Evolutionary conservation across 2,329 filamentous ascomycete genomes (phyloP).

Genomic region (Grosmannia serpens): DNA sequence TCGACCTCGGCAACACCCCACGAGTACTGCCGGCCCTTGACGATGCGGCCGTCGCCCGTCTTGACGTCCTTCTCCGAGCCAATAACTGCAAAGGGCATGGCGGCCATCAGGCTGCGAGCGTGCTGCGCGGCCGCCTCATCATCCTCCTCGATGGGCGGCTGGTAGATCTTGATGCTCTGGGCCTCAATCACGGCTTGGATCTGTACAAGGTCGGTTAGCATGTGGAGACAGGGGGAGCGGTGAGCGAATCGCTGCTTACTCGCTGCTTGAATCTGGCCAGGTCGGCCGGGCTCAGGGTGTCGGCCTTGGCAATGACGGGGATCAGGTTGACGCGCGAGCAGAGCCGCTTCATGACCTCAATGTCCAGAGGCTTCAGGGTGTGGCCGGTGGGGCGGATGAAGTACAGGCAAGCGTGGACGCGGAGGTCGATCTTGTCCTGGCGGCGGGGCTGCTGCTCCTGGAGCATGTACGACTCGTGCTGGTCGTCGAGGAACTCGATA

Average conservation of each 20-base stretch:
- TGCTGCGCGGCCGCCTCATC: constrained; percentile 94
- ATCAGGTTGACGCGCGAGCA: constrained; percentile 98
- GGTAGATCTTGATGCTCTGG: constrained; percentile 99
- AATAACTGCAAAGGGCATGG: constrained; percentile 98
- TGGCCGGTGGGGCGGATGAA: constrained; percentile 98
- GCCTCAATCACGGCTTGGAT: constrained; percentile 93
- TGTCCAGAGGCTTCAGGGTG: constrained; percentile 95
- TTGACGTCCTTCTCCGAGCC: constrained; percentile 99
- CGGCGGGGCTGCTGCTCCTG: constrained; percentile 99
- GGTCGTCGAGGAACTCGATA: constrained; percentile 98
- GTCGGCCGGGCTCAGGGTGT: constrained; percentile 88
- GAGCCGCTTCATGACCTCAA: constrained; percentile 99
- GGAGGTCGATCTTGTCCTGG: constrained; percentile 97
- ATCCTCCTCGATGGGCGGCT: constrained; percentile 94
- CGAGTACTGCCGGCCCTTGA: constrained; percentile 97
- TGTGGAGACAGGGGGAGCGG: neutral
- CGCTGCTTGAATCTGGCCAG: constrained; percentile 90
- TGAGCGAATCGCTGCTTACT: constrained; percentile 32
- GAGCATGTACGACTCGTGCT: constrained; percentile 99
- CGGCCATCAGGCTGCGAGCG: constrained; percentile 84
- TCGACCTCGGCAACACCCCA: constrained; percentile 99
- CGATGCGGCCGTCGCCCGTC: constrained; percentile 87
- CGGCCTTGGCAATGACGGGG: constrained; percentile 95
- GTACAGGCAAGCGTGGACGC: constrained; percentile 96
- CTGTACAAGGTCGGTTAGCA: constrained; percentile 20